phyloP scores from a whole-genome alignment of 371 early-diverging fungal genomes.

The Rhizomucor miehei region DNA sequence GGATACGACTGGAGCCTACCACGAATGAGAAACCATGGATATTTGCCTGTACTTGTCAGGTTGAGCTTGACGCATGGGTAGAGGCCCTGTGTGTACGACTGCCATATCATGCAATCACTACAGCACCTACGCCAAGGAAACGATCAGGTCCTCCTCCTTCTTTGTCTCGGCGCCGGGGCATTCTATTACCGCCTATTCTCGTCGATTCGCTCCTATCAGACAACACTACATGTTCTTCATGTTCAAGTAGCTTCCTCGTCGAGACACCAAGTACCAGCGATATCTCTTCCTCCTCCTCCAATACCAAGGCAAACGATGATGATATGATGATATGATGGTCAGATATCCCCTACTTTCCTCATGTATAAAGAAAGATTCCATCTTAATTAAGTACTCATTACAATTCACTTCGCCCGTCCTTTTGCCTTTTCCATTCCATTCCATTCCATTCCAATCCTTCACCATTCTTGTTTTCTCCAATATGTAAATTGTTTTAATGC shows the following conservation, averaged over 20 bases:
- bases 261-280: not conserved
- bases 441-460: too few species aligned
- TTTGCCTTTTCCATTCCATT: too few species aligned
- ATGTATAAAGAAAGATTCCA: not conserved
- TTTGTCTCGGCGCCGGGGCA: constrained; percentile 7
- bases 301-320: not conserved
- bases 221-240: not conserved
- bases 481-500: too few species aligned
- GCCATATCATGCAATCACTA: not conserved
- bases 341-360: not conserved
- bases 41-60: constrained; percentile 21
- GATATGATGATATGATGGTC: not conserved
- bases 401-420: too few species aligned
- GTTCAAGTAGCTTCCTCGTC: not conserved
- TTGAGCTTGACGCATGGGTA: constrained; percentile 22
- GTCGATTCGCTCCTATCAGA: not conserved
- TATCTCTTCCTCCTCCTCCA: not conserved
- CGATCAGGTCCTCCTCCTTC: not conserved
- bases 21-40: constrained; percentile 17
- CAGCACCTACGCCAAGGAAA: not conserved
- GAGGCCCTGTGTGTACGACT: not conserved
- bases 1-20: constrained; percentile 25
- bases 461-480: too few species aligned
- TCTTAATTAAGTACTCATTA: not conserved
- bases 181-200: constrained; percentile 1